Evolutionary conservation across 1,139 yeast species (phyloP), one percentile per base, ranked within the genome.

Genomic region (Yamadazyma trypodendri): DNA sequence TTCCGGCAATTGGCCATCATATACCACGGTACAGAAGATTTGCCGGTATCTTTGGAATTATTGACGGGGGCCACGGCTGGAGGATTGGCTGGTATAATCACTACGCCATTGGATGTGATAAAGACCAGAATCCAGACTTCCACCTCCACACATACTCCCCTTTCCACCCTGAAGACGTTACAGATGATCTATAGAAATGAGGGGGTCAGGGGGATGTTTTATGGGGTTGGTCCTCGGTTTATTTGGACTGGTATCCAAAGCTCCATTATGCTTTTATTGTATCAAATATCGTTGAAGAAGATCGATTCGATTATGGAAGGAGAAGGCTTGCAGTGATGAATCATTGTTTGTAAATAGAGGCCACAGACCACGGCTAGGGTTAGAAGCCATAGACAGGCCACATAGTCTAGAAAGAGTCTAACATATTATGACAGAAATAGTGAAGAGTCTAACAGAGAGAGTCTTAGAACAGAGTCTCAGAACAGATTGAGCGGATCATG

Each of bases 191-290:
- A 83, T 55, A 72, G 63, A 41, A 68, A 73, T 21, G 97, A 92
- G 58, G 97, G 98, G 1, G 41, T 84, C 0, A 48, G 75, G 1
- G 96, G 96, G 0, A 69, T 88, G 34, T 90, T 92, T 61, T 79
- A 92, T 25, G 98, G 98, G 1, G 96, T 94, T 9, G 97, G 97
- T 0, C 98, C 98, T 0, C 71, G 98, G 45, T 81, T 90, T 47
- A 86, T 92, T 7, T 92, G 98, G 98, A 90, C 98, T 0, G 88
- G 96, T 46, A 73, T 90, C 12, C 98, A 92, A 60, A 87, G 96
- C 60, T 86, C 96, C 45, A 84, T 92, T 40, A 92, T 94, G 98
- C 72, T 94, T 46, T 68, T 92, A 46, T 68, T 90, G 35, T 92
- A 92, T 62, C 98, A 92, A 49, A 58, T 74, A 23, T 63, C 79